A percentile compares a stretch with the other conserved stretches of the same genome.
phyloP scores from a whole-genome alignment of 169 alveolate species.

The Plasmodium adleri region DNA sequence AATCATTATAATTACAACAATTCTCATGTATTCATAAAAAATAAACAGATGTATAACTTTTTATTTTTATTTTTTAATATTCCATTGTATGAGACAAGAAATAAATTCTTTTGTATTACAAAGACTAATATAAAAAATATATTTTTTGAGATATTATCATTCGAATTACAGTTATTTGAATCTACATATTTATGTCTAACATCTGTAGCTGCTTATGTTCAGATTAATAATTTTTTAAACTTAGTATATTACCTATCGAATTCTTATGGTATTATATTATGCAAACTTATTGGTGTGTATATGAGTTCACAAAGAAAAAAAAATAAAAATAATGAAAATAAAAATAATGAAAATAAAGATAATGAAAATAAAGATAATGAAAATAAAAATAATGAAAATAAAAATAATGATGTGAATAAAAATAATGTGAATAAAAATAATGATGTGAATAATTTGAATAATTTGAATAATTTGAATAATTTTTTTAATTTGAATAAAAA shows the following conservation, averaged over 20 bases:
- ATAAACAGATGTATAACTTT: conserved; percentile 5
- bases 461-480: too few relatives aligned
- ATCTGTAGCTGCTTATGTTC: conserved; percentile 26
- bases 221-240: conserved; percentile 16
- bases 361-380: too few relatives aligned
- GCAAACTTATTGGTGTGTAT: conserved; percentile 18
- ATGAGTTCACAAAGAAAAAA: conserved; percentile 5
- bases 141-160: conserved; percentile 33
- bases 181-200: conserved; percentile 36
- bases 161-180: conserved; percentile 37
- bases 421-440: too few relatives aligned
- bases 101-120: conserved; percentile 5
- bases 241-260: conserved; percentile 22
- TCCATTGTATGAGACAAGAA: background rate
- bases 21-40: background rate
- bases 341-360: too few relatives aligned
- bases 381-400: too few relatives aligned
- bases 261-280: conserved; percentile 37
- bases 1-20: background rate
- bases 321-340: too few relatives aligned
- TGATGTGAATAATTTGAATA: too few relatives aligned
- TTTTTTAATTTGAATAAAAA: too few relatives aligned
- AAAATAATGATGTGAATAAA: too few relatives aligned
- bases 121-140: conserved; percentile 29
- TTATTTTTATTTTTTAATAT: conserved; percentile 16